phyloP scores from a whole-genome alignment of 78 protist genomes.

The Mantamonas sphyraenae region DNA sequence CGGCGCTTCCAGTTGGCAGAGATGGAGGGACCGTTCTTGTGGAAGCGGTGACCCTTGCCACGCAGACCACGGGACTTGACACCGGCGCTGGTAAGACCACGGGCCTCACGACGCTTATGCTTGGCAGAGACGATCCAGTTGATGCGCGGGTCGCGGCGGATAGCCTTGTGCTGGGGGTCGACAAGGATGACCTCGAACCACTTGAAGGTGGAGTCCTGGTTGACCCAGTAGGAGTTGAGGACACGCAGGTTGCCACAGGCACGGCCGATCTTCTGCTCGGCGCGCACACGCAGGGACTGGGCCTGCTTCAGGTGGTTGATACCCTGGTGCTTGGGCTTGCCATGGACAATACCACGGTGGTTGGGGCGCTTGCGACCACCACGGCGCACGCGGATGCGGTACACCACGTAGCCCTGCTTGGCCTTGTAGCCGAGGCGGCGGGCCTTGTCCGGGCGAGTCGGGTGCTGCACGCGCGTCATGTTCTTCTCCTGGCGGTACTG shows the following conservation, averaged over 20 bases:
- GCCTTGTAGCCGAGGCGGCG: conserved; percentile 98
- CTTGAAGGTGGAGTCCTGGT: conserved; percentile 90
- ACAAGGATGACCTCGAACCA: conserved; percentile 97
- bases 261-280: conserved; percentile 97
- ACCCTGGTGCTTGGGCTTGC: conserved; percentile 95
- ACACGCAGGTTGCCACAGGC: conserved; percentile 90
- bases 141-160: conserved; percentile 96
- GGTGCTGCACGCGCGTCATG: conserved; percentile 87
- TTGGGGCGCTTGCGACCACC: conserved; percentile 93
- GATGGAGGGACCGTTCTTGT: conserved; percentile 79
- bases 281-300: conserved; percentile 74
- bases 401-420: conserved; percentile 84
- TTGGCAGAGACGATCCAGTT: conserved; percentile 95
- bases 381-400: conserved; percentile 92
- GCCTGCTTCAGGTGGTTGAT: conserved; percentile 81
- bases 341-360: conserved; percentile 82
- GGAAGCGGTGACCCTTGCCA: conserved; percentile 65
- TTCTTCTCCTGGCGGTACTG: conserved; percentile 68
- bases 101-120: conserved; percentile 76
- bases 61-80: conserved; percentile 79
- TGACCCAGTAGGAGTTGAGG: conserved; percentile 98
- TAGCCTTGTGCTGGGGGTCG: conserved; percentile 90
- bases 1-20: conserved; percentile 93
- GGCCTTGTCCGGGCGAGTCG: conserved; percentile 99
- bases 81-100: conserved; percentile 98